Conservation (phyloP, 768 basidiomycete genomes). For the Leccinellum albellum region DNA sequence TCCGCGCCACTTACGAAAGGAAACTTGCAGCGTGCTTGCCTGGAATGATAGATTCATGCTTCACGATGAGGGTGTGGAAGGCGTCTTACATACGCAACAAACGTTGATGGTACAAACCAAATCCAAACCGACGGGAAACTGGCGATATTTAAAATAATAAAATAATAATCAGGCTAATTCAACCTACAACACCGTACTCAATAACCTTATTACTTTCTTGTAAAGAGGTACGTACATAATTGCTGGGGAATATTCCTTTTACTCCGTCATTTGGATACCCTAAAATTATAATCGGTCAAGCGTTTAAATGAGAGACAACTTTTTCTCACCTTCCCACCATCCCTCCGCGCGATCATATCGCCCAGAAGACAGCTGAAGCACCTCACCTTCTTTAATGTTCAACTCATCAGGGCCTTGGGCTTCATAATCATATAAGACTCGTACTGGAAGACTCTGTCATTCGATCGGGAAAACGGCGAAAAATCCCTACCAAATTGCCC, state of each 20-base stretch:
- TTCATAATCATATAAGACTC: slow-evolving; percentile 76
- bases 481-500: slow-evolving; percentile 48
- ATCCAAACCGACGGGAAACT: slow-evolving; percentile 7
- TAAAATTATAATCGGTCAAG: slow-evolving; percentile 34
- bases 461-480: not conserved
- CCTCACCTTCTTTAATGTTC: slow-evolving; percentile 54
- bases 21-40: slow-evolving; percentile 20
- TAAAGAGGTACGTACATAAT: slow-evolving; percentile 60
- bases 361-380: slow-evolving; percentile 61
- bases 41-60: slow-evolving; percentile 13
- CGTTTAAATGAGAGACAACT: slow-evolving; percentile 15
- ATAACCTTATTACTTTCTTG: slow-evolving; percentile 16
- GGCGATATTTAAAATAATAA: not conserved
- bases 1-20: slow-evolving; percentile 32
- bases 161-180: slow-evolving; percentile 38
- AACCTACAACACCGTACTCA: slow-evolving; percentile 39
- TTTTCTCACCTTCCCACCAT: slow-evolving; percentile 78
- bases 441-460: slow-evolving; percentile 45
- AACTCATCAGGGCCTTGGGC: slow-evolving; percentile 74
- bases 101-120: slow-evolving; percentile 14
- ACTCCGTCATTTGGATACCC: slow-evolving; percentile 56
- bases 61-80: slow-evolving; percentile 17
- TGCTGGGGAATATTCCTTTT: slow-evolving; percentile 84
- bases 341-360: slow-evolving; percentile 65
- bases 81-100: slow-evolving; percentile 23